Conservation (phyloP, 805 yeast species). For the Grigorovia jiainica region DNA sequence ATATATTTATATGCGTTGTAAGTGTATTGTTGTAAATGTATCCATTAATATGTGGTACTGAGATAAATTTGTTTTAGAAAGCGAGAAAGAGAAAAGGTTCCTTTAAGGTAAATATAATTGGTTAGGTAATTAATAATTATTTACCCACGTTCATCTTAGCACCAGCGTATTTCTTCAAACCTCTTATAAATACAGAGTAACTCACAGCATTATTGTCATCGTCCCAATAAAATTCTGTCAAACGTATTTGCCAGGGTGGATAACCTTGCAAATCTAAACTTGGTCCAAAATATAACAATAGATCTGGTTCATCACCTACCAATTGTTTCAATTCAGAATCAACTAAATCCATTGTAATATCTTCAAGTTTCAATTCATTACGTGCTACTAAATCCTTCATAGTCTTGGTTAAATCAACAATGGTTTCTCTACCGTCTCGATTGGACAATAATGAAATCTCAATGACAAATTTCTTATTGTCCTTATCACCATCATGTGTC, state of each 20-base stretch:
- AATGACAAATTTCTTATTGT: constrained; percentile 37
- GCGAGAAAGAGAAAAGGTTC: too few species aligned
- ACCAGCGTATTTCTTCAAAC: constrained; percentile 61
- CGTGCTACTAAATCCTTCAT: constrained; percentile 65
- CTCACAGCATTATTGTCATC: constrained; percentile 73
- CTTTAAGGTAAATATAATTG: too few species aligned
- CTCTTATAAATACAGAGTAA: constrained; percentile 76
- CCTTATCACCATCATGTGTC: not conserved
- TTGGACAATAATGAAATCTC: constrained; percentile 58
- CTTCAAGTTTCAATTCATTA: constrained; percentile 50
- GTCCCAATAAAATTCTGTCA: constrained; percentile 86
- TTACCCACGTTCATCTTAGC: constrained; percentile 88
- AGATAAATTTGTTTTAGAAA: not conserved
- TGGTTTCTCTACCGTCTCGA: constrained; percentile 82
- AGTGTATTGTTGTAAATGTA: too few species aligned
- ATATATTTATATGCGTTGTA: too few species aligned
- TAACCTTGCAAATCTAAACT: constrained; percentile 81
- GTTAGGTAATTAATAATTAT: too few species aligned
- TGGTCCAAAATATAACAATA: constrained; percentile 79
- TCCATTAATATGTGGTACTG: too few species aligned
- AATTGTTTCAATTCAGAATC: constrained; percentile 65
- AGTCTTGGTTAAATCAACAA: constrained; percentile 79
- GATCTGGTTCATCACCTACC: constrained; percentile 90
- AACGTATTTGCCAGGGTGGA: constrained; percentile 96
- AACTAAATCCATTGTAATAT: constrained; percentile 65